A percentile compares a stretch with the other conserved stretches of the same genome.
Conservation (phyloP, 108 stramenopile genomes). For the Fragilaria crotonensis region DNA sequence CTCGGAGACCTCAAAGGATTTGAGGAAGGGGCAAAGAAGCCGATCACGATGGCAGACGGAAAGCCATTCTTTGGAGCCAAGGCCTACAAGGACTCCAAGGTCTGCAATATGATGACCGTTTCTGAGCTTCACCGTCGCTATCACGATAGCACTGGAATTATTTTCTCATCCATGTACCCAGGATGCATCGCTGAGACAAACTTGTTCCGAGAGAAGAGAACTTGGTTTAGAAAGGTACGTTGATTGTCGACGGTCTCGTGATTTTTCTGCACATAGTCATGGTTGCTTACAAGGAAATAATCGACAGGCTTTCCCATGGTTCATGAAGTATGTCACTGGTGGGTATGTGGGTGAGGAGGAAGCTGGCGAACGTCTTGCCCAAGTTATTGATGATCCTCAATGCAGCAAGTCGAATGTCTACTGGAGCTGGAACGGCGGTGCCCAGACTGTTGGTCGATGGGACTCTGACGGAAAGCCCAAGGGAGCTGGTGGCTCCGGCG, state of each 20-base stretch:
- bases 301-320: constrained; percentile 50
- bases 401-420: constrained; percentile 84
- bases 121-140: constrained; percentile 88
- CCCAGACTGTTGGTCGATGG: constrained; percentile 81
- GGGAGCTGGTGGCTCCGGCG: constrained; percentile 93
- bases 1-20: constrained; percentile 87
- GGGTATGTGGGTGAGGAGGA: constrained; percentile 84
- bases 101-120: constrained; percentile 85
- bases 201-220: constrained; percentile 92
- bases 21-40: constrained; percentile 60
- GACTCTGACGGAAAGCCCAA: constrained; percentile 67
- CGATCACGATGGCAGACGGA: constrained; percentile 88
- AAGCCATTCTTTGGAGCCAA: constrained; percentile 92
- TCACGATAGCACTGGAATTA: constrained; percentile 82
- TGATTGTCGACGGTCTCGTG: neutral
- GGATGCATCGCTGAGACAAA: constrained; percentile 96
- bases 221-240: constrained; percentile 85
- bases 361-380: constrained; percentile 84
- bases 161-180: constrained; percentile 92
- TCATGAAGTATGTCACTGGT: constrained; percentile 85
- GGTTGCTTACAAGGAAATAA: neutral
- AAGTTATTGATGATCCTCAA: constrained; percentile 78
- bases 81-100: constrained; percentile 98
- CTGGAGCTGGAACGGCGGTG: constrained; percentile 98
- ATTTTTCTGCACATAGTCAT: constrained; percentile 11